A percentile compares a stretch with the other conserved stretches of the same genome.
Conservation (phyloP, 768 basidiomycete genomes). For the Hydnum rufescens region DNA sequence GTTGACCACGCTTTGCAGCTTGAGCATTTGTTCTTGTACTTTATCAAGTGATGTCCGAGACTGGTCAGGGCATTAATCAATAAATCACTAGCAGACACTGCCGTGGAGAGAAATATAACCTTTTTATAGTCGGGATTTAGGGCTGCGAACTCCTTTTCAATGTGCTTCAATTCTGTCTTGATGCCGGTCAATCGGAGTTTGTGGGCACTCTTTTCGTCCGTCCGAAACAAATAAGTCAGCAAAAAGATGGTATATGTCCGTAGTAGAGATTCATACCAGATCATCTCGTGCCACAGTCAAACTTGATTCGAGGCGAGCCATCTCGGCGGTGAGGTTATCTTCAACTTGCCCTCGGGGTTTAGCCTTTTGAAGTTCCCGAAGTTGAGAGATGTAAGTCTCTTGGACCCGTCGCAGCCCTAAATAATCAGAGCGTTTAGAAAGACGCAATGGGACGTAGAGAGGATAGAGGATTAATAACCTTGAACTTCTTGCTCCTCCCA, state of each 20-base stretch:
- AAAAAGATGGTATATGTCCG: not conserved
- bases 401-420: constrained; percentile 37
- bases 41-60: constrained; percentile 9
- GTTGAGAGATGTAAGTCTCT: constrained; percentile 49
- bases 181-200: constrained; percentile 58
- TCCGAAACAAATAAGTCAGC: not conserved
- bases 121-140: constrained; percentile 50
- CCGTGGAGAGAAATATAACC: constrained; percentile 21
- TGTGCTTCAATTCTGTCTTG: constrained; percentile 67
- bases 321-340: constrained; percentile 55
- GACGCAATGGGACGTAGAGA: not conserved
- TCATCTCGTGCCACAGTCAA: constrained; percentile 63
- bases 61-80: not conserved
- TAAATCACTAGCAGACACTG: not conserved
- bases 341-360: constrained; percentile 73
- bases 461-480: constrained; percentile 26
- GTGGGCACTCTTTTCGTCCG: constrained; percentile 38
- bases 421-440: not conserved
- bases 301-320: constrained; percentile 62
- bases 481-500: constrained; percentile 92
- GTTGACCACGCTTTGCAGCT: constrained; percentile 39
- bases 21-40: constrained; percentile 34
- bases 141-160: constrained; percentile 49
- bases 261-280: constrained; percentile 29
- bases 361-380: constrained; percentile 67